A percentile compares a stretch with the other conserved stretches of the same genome.
phyloP scores from a whole-genome alignment of 352 stramenopile genomes.

The Saprolegnia diclina region DNA sequence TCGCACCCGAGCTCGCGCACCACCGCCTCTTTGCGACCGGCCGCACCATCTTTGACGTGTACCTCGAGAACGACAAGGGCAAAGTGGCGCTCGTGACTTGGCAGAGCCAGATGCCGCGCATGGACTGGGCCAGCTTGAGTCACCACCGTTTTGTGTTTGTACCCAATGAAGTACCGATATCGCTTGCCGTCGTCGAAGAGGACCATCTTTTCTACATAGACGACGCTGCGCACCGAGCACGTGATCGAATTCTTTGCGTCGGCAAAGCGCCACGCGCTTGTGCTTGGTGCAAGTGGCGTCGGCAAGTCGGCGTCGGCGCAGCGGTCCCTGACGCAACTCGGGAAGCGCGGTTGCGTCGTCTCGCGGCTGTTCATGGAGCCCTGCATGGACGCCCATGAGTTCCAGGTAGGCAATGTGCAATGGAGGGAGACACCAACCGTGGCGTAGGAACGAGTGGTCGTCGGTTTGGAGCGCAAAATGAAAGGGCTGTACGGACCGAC shows the following conservation, averaged over 20 bases:
- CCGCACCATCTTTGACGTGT: slow-evolving; percentile 41
- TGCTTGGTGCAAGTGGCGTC: slow-evolving; percentile 43
- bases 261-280: slow-evolving; percentile 42
- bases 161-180: slow-evolving; percentile 15
- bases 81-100: slow-evolving; percentile 33
- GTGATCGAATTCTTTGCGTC: slow-evolving; percentile 36
- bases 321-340: slow-evolving; percentile 36
- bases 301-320: slow-evolving; percentile 50
- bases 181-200: neutral
- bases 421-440: slow-evolving; percentile 28
- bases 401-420: slow-evolving; percentile 39
- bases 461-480: slow-evolving; percentile 35
- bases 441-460: slow-evolving; percentile 6
- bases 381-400: slow-evolving; percentile 24
- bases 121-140: slow-evolving; percentile 9
- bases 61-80: slow-evolving; percentile 35
- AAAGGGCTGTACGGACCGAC: slow-evolving; percentile 51
- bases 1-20: slow-evolving; percentile 20
- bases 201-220: neutral
- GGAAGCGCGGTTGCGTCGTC: slow-evolving; percentile 28
- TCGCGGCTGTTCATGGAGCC: neutral
- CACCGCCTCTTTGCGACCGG: slow-evolving; percentile 18
- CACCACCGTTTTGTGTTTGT: slow-evolving; percentile 15
- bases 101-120: slow-evolving; percentile 20
- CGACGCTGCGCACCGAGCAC: slow-evolving; percentile 13